Conservation (phyloP, 2,329 filamentous ascomycete species). For the Colletotrichum zoysiae region DNA sequence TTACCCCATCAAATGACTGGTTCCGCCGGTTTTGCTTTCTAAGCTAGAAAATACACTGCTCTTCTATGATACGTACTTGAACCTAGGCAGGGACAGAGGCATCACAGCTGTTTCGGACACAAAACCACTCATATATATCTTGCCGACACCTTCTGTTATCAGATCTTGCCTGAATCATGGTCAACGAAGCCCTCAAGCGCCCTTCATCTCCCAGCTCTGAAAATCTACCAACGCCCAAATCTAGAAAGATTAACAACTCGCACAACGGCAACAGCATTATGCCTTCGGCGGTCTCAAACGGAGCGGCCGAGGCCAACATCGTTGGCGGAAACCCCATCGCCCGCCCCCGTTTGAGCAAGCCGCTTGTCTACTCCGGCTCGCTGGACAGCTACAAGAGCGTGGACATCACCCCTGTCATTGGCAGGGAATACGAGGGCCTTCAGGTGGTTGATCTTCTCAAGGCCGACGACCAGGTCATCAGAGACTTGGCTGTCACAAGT, state of each 20-base stretch:
- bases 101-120: conserved; percentile 25
- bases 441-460: conserved; percentile 52
- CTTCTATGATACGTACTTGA: conserved; percentile 16
- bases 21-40: conserved; percentile 25
- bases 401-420: conserved; percentile 63
- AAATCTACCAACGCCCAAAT: background rate
- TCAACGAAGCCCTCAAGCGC: conserved; percentile 7
- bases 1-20: conserved; percentile 28
- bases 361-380: conserved; percentile 56
- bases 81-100: conserved; percentile 7
- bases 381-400: conserved; percentile 54
- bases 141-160: conserved; percentile 15
- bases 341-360: conserved; percentile 49
- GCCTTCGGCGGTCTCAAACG: conserved; percentile 50
- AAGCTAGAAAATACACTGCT: conserved; percentile 9
- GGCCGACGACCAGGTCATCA: conserved; percentile 61
- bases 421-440: conserved; percentile 59
- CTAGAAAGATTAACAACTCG: conserved; percentile 2
- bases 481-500: conserved; percentile 65
- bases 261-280: conserved; percentile 45
- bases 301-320: conserved; percentile 43
- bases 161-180: conserved; percentile 21
- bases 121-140: conserved; percentile 32
- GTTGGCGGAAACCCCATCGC: conserved; percentile 49
- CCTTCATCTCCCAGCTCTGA: conserved; percentile 3